phyloP scores from a whole-genome alignment of 1,284 basidiomycete genomes.

The Ceratobasidium sp. region DNA sequence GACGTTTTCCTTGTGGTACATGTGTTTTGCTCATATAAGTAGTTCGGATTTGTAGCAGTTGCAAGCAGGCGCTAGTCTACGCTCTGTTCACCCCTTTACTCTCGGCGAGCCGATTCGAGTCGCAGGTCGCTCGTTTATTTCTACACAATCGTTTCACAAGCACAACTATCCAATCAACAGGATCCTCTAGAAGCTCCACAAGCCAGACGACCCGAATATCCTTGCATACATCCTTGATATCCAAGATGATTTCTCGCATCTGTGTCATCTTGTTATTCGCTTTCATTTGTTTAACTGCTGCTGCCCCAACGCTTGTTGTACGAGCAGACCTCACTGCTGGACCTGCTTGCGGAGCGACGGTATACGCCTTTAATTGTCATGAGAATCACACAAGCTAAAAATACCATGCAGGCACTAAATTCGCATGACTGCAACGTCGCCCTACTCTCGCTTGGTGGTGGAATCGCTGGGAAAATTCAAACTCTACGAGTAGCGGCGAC shows the following conservation, averaged over 20 bases:
- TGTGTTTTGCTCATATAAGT: neutral
- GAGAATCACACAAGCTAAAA: neutral
- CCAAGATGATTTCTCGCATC: neutral
- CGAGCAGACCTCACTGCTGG: neutral
- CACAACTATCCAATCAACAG: no score
- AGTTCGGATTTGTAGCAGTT: no score
- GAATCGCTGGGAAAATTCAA: slow-evolving; percentile 3
- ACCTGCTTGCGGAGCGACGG: neutral
- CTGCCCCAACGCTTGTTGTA: neutral
- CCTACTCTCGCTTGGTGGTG: neutral
- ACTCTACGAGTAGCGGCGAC: neutral
- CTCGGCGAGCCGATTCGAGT: neutral
- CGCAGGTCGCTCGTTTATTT: slow-evolving; percentile 17
- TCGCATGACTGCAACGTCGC: slow-evolving; percentile 11
- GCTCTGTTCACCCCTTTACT: neutral
- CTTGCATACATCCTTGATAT: neutral
- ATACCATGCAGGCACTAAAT: neutral
- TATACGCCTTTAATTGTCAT: neutral
- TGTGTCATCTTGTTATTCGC: neutral
- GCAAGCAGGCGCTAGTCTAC: neutral
- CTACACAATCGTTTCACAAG: neutral
- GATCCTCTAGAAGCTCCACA: no score
- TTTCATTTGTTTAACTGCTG: neutral
- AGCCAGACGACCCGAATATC: no score
- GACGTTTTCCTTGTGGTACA: neutral